Evolutionary conservation across 352 stramenopile species (phyloP), one percentile per base, ranked within the genome.

Genomic region (Globisporangium carolinianum): DNA sequence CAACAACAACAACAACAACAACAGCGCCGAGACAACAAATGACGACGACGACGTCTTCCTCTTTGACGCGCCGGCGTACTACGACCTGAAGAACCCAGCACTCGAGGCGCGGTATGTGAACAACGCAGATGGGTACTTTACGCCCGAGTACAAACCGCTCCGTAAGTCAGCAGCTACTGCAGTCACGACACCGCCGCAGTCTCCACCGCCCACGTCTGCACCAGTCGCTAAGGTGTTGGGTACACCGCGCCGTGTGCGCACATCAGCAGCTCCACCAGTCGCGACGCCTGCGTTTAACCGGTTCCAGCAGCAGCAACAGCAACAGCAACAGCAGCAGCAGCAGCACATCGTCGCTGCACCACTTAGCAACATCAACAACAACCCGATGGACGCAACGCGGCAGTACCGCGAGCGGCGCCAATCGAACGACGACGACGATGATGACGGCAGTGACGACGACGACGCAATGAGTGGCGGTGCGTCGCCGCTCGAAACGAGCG

Each of bases 41-140:
- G 58, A 71, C 35, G 75, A 87, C 11, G 80, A 90, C 41, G 80
- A 87, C 50, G 76, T 74, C 58, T 91, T 94, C 60, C 47, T 68
- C 41, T 94, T 94, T 58, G 75, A 94, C 55, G 84, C 84, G 39
- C 84, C 84, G 32, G 72, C 76, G 42, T 94, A 90, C 63, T 94
- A 91, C 73, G 84, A 94, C 60, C 69, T 94, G 17, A 79, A 79
- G 61, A 81, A 91, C 57, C 79, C 80, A 24, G 67, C 75, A 55
- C 66, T 83, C 32, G 84, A 94, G 67, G 72, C 58, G 46, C 73
- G 65, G 56, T 94, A 94, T 63, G 79, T 94, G 39, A 91, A 91
- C 70, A 91, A 94, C 54, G 81, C 84, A 9, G 84, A 94, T 57
- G 84, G 81, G 7, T 94, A 94, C 61, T 94, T 94, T 49, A 58